Base-by-base conservation (phyloP, 148 eudicot genomes). In the Camellia japonica region DNA sequence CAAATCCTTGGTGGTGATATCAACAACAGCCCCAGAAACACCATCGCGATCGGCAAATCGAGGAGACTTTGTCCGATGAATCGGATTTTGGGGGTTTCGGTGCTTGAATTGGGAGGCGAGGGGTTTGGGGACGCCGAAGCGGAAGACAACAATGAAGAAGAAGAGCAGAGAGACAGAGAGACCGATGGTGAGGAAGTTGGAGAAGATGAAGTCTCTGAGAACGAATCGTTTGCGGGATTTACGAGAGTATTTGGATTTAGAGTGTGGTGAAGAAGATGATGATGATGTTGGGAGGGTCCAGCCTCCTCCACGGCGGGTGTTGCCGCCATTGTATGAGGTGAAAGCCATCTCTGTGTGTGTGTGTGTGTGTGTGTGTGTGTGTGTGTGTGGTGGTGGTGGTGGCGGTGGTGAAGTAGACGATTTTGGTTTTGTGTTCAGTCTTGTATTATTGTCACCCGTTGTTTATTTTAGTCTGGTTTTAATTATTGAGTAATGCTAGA, bases 1-100 rank as follows among this genome's bases (percentile, higher is more conserved):
- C 82, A 96, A 85, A 12, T 82, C 93, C 64, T 96, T 96, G 10
- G 99, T 96, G 4, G 93, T 96, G 0, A 96, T 83, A 79, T 96
- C 99, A 0, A 93, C 99, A 2, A 51, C 74, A 0, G 95, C 88
- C 0, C 83, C 81, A 3, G 83, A 83, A 56, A 81, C 82, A 52
- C 51, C 87, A 80, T 70, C 79, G 71, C 52, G 73, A 58, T 73
- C 78, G 11, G 78, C 80, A 6, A 66, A 63, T 6, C 81, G 74
- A 2, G 87, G 82, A 0, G 82, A 43, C 56, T 81, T 30, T 30
- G 38, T 87, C 3, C 91, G 85, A 23, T 44, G 62, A 7, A 46
- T 55, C 15, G 94, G 83, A 59, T 86, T 93, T 5, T 93, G 74
- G 70, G 72, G 69, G 20, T 16, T 6, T 56, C 79, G 79, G 55